A percentile compares a stretch with the other conserved stretches of the same genome.
phyloP scores from a whole-genome alignment of 2,329 filamentous ascomycete species.

The Xylariaceae sp. region DNA sequence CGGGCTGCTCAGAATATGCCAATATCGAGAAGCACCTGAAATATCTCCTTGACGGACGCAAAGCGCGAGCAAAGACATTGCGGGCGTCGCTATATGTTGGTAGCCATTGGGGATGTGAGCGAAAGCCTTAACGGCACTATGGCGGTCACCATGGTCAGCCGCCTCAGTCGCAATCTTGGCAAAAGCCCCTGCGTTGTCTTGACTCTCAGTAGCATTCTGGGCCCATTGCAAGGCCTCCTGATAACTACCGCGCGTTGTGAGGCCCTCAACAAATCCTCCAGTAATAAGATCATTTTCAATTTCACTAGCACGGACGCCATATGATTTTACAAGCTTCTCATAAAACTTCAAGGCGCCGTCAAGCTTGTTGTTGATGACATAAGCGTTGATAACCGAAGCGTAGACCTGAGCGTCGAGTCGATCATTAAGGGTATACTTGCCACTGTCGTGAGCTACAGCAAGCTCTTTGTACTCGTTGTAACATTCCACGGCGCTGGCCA shows the following conservation, averaged over 20 bases:
- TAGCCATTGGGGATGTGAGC: constrained; percentile 53
- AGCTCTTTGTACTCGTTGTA: constrained; percentile 93
- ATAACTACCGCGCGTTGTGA: constrained; percentile 68
- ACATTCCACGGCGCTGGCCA: constrained; percentile 85
- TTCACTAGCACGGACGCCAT: constrained; percentile 54
- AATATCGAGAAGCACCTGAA: constrained; percentile 72
- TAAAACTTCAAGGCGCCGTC: constrained; percentile 85
- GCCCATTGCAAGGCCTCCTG: constrained; percentile 73
- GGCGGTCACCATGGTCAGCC: constrained; percentile 73
- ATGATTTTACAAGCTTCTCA: constrained; percentile 68
- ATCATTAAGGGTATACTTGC: constrained; percentile 63
- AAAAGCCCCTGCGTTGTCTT: constrained; percentile 62
- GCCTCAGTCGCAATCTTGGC: constrained; percentile 71
- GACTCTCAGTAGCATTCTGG: constrained; percentile 59
- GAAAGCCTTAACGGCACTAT: constrained; percentile 67
- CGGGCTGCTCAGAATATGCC: constrained; percentile 68
- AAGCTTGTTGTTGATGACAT: constrained; percentile 75
- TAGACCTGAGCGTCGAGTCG: constrained; percentile 84
- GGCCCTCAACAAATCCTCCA: constrained; percentile 75
- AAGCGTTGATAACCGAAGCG: constrained; percentile 86
- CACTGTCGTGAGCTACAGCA: constrained; percentile 80
- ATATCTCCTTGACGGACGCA: constrained; percentile 81
- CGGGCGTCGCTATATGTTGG: constrained; percentile 53
- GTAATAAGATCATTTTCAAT: constrained; percentile 71
- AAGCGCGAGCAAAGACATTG: constrained; percentile 82